Evolutionary conservation across 208 protist genomes (phyloP).

Genomic region (Kentomonas sorsogonicus): DNA sequence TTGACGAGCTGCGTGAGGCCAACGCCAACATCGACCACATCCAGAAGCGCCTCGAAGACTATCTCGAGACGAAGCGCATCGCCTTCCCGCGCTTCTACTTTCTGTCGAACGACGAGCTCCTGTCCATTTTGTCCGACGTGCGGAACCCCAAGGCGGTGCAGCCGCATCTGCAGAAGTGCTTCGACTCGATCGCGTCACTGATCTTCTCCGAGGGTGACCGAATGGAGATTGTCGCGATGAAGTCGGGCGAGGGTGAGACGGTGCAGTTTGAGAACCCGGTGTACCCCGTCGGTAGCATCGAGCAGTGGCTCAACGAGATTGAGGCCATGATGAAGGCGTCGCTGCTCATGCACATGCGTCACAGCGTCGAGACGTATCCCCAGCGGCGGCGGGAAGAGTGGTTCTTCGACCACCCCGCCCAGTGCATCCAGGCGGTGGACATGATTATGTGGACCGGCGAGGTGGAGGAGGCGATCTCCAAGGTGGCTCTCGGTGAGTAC

Average conservation of each 20-base stretch:
- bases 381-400: conserved; percentile 78
- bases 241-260: conserved; percentile 87
- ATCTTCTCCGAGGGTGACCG: conserved; percentile 73
- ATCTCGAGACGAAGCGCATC: conserved; percentile 95
- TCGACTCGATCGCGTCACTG: conserved; percentile 92
- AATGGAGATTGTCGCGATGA: conserved; percentile 87
- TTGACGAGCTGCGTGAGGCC: conserved; percentile 74
- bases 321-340: conserved; percentile 91
- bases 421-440: conserved; percentile 92
- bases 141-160: conserved; percentile 94
- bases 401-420: conserved; percentile 91
- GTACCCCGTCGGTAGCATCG: conserved; percentile 88
- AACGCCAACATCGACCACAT: conserved; percentile 92
- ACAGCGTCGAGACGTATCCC: conserved; percentile 68
- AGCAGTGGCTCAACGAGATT: conserved; percentile 93
- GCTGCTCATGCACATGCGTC: conserved; percentile 82
- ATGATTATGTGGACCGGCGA: conserved; percentile 93
- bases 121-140: conserved; percentile 97
- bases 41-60: conserved; percentile 95
- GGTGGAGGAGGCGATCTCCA: conserved; percentile 80
- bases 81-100: conserved; percentile 98
- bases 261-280: conserved; percentile 86
- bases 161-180: conserved; percentile 95
- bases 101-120: conserved; percentile 97
- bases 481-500: conserved; percentile 51